A percentile compares a stretch with the other conserved stretches of the same genome.
Evolutionary conservation across 768 basidiomycete genomes (phyloP).

Genomic region (Strobilomyces echinocephalus): DNA sequence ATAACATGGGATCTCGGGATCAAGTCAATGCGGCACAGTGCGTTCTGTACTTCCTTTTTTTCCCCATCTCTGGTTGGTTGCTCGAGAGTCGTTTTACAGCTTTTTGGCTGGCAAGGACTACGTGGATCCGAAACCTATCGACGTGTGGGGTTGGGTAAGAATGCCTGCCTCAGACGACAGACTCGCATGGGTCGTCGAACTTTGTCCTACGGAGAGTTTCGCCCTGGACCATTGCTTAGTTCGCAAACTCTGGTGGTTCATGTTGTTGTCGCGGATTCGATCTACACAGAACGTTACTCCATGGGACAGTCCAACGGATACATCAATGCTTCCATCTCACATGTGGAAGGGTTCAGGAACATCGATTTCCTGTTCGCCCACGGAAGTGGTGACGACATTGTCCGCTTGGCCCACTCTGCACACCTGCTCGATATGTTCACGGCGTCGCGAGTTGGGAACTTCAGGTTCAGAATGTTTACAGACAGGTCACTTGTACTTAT

Average conservation of each 20-base stretch:
- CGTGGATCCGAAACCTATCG: conserved; percentile 83
- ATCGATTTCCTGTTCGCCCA: conserved; percentile 41
- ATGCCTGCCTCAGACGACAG: neutral
- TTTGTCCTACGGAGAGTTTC: conserved; percentile 88
- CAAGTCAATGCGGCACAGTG: conserved; percentile 88
- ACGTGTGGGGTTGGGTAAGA: conserved; percentile 98
- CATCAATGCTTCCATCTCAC: conserved; percentile 79
- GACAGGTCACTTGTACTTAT: conserved; percentile 64
- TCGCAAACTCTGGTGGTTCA: neutral
- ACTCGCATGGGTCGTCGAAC: neutral
- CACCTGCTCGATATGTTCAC: conserved; percentile 94
- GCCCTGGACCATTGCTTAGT: conserved; percentile 84
- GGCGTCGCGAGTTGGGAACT: conserved; percentile 60
- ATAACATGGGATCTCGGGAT: conserved; percentile 82
- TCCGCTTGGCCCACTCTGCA: conserved; percentile 90
- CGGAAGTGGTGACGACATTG: conserved; percentile 95
- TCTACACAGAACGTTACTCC: conserved; percentile 97
- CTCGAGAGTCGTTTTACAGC: conserved; percentile 32
- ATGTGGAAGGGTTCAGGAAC: conserved; percentile 81
- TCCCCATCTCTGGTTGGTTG: neutral
- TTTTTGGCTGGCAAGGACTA: conserved; percentile 84
- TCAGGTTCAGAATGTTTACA: conserved; percentile 34
- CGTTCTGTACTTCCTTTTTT: conserved; percentile 13
- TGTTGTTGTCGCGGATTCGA: conserved; percentile 57
- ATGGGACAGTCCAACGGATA: conserved; percentile 80